Conservation (phyloP, 352 stramenopile species). For the Pythium apleroticum region DNA sequence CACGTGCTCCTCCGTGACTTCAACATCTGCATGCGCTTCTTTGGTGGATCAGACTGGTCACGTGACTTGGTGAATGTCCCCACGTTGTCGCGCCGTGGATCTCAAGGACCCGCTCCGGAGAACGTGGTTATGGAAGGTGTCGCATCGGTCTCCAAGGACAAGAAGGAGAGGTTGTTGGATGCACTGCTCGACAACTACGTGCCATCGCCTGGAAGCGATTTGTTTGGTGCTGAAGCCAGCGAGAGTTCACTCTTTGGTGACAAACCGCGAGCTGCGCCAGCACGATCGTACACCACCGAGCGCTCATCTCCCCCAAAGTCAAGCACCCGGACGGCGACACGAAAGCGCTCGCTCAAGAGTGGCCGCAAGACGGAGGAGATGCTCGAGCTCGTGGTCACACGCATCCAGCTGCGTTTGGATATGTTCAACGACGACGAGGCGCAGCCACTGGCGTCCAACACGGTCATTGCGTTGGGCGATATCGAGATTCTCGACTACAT, state of each 20-base stretch:
- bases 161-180: conserved; percentile 78
- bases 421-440: conserved; percentile 77
- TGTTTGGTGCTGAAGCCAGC: conserved; percentile 44
- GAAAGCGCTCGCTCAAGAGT: conserved; percentile 70
- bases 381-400: conserved; percentile 77
- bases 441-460: conserved; percentile 75
- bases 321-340: background rate
- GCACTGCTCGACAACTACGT: conserved; percentile 85
- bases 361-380: conserved; percentile 89
- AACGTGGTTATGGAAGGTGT: conserved; percentile 6
- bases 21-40: conserved; percentile 88
- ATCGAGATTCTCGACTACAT: conserved; percentile 89
- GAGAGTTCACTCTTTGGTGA: conserved; percentile 41
- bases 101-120: conserved; percentile 7
- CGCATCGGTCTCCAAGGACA: conserved; percentile 6
- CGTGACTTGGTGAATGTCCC: conserved; percentile 47
- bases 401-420: conserved; percentile 83
- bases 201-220: conserved; percentile 43
- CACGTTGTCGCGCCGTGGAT: conserved; percentile 16
- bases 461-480: conserved; percentile 72
- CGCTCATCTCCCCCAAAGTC: background rate
- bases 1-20: conserved; percentile 86
- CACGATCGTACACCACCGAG: conserved; percentile 32
- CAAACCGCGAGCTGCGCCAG: conserved; percentile 34
- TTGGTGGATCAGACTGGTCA: conserved; percentile 82